A percentile compares a stretch with the other conserved stretches of the same genome.
These are phyloP conservation scores for Ophiognomonia clavigignenti-juglandacearum DNA, from an alignment of 2,329 filamentous ascomycete genomes.

Conservation along the genomic window DNA sequence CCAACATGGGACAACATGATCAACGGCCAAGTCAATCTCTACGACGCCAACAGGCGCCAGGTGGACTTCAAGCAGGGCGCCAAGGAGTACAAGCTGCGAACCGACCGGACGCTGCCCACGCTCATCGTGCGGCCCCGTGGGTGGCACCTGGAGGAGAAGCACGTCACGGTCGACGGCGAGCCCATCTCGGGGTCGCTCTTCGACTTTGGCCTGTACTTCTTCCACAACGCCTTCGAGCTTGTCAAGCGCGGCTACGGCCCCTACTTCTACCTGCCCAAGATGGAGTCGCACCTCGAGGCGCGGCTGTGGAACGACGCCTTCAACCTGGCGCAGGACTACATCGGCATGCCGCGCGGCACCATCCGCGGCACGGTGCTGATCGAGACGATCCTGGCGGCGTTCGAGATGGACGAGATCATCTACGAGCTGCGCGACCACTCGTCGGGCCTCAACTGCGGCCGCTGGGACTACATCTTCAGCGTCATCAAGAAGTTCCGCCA, in stretches of 20 bases:
- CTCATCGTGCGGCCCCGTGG: slow-evolving; percentile 92
- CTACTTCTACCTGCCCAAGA: slow-evolving; percentile 98
- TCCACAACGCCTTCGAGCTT: slow-evolving; percentile 91
- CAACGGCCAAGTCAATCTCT: slow-evolving; percentile 95
- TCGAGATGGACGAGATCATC: slow-evolving; percentile 99
- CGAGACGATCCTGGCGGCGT: slow-evolving; percentile 94
- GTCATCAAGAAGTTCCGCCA: slow-evolving; percentile 99
- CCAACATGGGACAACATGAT: slow-evolving; percentile 99
- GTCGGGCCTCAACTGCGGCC: slow-evolving; percentile 93
- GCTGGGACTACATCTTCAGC: slow-evolving; percentile 99
- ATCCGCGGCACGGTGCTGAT: slow-evolving; percentile 95
- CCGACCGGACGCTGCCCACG: slow-evolving; percentile 78
- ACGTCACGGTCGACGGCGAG: slow-evolving; percentile 92
- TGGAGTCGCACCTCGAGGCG: slow-evolving; percentile 96
- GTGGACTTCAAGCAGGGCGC: slow-evolving; percentile 93
- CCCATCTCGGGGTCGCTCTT: slow-evolving; percentile 89
- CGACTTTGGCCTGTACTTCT: slow-evolving; percentile 98
- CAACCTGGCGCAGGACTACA: slow-evolving; percentile 90
- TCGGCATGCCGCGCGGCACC: slow-evolving; percentile 83
- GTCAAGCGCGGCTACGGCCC: slow-evolving; percentile 80
- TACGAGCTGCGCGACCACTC: slow-evolving; percentile 97
- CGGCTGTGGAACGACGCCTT: slow-evolving; percentile 98
- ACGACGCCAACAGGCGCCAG: slow-evolving; percentile 89
- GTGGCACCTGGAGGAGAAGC: slow-evolving; percentile 98
- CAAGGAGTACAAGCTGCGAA: slow-evolving; percentile 97